A percentile compares a stretch with the other conserved stretches of the same genome.
phyloP scores from a whole-genome alignment of 192 early-diverging fungal species.

The Pilobolus umbonatus region DNA sequence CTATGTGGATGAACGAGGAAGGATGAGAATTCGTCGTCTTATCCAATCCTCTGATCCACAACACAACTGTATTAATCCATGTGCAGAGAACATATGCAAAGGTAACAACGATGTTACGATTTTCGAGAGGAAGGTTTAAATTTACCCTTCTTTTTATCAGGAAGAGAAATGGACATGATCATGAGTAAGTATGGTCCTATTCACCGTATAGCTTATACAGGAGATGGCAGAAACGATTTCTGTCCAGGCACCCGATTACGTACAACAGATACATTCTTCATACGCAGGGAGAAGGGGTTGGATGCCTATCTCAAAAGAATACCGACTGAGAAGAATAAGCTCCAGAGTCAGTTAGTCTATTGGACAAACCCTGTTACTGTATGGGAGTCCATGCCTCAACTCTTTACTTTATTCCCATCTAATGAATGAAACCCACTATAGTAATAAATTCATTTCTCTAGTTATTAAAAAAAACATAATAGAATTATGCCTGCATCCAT shows the following conservation, averaged over 20 bases:
- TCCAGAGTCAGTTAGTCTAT: neutral
- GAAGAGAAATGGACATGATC: conserved; percentile 3
- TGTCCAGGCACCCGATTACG: conserved; percentile 5
- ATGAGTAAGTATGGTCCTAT: neutral
- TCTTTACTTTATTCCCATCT: conserved; percentile 9
- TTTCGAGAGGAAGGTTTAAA: no score
- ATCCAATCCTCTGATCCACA: conserved; percentile 31
- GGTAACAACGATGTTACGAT: no score
- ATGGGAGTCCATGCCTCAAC: neutral
- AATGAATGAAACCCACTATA: neutral
- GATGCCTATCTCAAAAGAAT: neutral
- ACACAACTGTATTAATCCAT: conserved; percentile 47
- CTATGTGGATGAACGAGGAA: conserved; percentile 35
- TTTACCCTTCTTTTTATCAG: no score
- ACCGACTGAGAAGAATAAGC: neutral
- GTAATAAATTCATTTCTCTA: neutral
- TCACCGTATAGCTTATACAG: neutral
- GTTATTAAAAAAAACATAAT: neutral
- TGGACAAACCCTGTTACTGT: conserved; percentile 3
- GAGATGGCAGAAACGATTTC: conserved; percentile 10
- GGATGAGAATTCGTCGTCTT: conserved; percentile 41
- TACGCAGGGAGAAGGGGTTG: neutral
- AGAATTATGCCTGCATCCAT: conserved; percentile 9
- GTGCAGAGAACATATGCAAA: conserved; percentile 61
- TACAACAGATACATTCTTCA: neutral